Evolutionary conservation across 2,329 filamentous ascomycete genomes (phyloP), one percentile per base, ranked within the genome.

Genomic region (Microcera coccophila): DNA sequence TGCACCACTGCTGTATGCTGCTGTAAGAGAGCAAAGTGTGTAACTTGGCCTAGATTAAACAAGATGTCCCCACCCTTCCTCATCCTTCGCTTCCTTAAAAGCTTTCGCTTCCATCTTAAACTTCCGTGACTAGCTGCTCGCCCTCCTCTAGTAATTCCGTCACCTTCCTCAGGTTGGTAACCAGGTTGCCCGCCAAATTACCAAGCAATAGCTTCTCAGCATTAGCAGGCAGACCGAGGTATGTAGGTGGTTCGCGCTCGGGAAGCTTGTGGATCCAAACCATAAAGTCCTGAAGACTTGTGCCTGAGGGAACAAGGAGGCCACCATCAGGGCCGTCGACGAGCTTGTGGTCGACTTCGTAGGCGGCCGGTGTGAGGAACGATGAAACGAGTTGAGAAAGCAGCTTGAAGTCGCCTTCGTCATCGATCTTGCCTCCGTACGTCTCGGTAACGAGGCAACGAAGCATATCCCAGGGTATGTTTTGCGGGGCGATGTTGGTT

Each of bases 351-450:
- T 91, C 87, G 36, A 90, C 85, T 45, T 98, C 93, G 61, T 94
- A 98, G 3, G 93, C 93, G 2, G 85, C 79, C 0, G 90, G 87
- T 0, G 89, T 95, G 51, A 98, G 75, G 65, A 94, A 83, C 22
- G 76, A 78, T 33, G 81, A 68, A 37, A 98, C 91, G 3, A 98
- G 78, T 44, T 78, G 70, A 35, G 76, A 74, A 14, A 98, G 79
- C 34, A 83, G 76, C 39, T 72, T 70, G 65, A 93, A 95, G 68
- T 98, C 93, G 32, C 72, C 83, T 51, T 90, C 85, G 61, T 96
- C 82, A 62, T 98, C 93, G 56, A 98, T 90, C 73, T 98, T 98
- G 65, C 93, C 93, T 52, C 93, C 93, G 62, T 98, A 98, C 50
- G 90, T 97, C 69, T 97, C 91, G 1, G 85, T 87, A 44, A 98